Evolutionary conservation across 768 basidiomycete species (phyloP), one percentile per base, ranked within the genome.

Genomic region (Kwoniella pini): DNA sequence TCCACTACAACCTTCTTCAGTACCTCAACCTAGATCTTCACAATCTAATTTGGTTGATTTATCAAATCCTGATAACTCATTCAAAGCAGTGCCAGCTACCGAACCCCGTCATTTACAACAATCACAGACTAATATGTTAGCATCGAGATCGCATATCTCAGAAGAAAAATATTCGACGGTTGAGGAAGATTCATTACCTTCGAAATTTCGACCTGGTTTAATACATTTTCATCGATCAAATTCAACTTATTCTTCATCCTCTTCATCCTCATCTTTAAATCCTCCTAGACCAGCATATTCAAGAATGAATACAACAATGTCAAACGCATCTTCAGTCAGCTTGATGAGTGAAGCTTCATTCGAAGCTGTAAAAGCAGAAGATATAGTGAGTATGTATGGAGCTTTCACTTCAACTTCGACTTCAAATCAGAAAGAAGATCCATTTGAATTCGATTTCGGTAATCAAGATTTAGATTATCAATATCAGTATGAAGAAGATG

Each of bases 351-450:
- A 71, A 43, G 62, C 60, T 9, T 68, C 67, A 28, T 71, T 71
- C 26, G 70, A 71, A 43, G 70, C 49, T 21, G 46, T 64, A 19
- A 31, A 43, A 24, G 46, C 62, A 6, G 65, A 64, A 19, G 68
- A 70, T 40, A 62, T 59, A 22, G 33, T 59, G 17, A 57, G 60
- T 28, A 51, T 67, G 57, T 70, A 70, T 44, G 68, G 68, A n/a
- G 28, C 42, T 38, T 42, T 57, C 53, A 42, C 33, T 24, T 11
- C 50, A 43, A 28, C 36, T 33, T 24, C 50, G 24, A 45, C 19
- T 27, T 43, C 49, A 38, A 33, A 31, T 26, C 28, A 50, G 40
- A 38, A 27, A 27, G 57, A 59, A 39, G 57, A 52, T 42, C 57
- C 57, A 22, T 59, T 59, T n/a, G 57, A 48, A 19, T 44, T 30